These are phyloP conservation scores for Petunia secreta DNA, from an alignment of 257 asterid species.

Conservation along the genomic window DNA sequence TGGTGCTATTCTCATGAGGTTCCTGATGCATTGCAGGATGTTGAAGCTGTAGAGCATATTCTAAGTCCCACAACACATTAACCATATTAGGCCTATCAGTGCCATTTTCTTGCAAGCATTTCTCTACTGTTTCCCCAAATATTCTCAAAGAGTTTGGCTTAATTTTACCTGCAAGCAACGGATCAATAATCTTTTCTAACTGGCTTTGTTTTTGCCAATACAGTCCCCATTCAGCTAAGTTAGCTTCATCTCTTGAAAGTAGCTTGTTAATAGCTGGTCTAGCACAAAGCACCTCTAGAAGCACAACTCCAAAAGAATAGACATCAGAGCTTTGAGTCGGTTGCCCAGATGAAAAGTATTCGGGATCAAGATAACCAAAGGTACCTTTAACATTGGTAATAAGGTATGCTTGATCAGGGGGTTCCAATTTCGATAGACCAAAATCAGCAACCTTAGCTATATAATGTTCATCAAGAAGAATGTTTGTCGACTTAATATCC, in stretches of 20 bases:
- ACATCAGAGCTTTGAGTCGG: slow-evolving; percentile 65
- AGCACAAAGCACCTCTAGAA: slow-evolving; percentile 67
- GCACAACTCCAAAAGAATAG: slow-evolving; percentile 70
- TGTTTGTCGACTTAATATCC: slow-evolving; percentile 70
- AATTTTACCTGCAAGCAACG: slow-evolving; percentile 49
- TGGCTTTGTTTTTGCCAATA: slow-evolving; percentile 46
- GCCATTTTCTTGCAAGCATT: slow-evolving; percentile 53
- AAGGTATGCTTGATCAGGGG: slow-evolving; percentile 46
- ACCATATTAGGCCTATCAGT: slow-evolving; percentile 57
- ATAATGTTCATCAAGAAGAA: slow-evolving; percentile 55
- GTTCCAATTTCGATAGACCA: slow-evolving; percentile 56
- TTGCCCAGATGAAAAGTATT: slow-evolving; percentile 40
- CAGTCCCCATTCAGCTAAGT: slow-evolving; percentile 69
- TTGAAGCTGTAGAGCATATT: slow-evolving; percentile 55
- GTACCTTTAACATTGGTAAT: slow-evolving; percentile 62
- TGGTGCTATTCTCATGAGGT: slow-evolving; percentile 43
- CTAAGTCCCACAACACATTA: slow-evolving; percentile 73
- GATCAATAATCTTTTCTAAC: slow-evolving; percentile 52
- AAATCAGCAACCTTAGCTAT: slow-evolving; percentile 71
- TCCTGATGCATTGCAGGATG: slow-evolving; percentile 31
- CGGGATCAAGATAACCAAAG: slow-evolving; percentile 70
- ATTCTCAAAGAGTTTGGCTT: slow-evolving; percentile 51
- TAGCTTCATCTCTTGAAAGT: slow-evolving; percentile 47
- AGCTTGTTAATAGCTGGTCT: slow-evolving; percentile 44
- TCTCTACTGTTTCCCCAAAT: slow-evolving; percentile 53